phyloP scores from a whole-genome alignment of 2,329 filamentous ascomycete species.

The Epicoccum nigrum region DNA sequence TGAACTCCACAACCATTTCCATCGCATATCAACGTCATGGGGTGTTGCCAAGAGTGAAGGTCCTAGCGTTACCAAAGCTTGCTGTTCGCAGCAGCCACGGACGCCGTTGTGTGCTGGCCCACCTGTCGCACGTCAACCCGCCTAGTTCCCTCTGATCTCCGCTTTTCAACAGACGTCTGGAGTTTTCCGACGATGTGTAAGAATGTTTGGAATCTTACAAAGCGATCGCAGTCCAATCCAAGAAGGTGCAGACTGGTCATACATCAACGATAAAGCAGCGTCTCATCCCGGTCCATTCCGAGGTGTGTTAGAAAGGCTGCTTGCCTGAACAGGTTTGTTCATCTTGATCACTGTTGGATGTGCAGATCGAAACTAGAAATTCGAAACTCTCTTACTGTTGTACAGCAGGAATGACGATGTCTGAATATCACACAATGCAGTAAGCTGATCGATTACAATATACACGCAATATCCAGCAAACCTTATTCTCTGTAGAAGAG shows the following conservation, averaged over 20 bases:
- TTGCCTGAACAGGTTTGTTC: background rate
- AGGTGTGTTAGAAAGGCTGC: background rate
- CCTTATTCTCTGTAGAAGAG: too few relatives aligned
- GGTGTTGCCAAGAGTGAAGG: conserved; percentile 4
- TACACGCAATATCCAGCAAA: too few relatives aligned
- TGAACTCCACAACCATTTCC: background rate
- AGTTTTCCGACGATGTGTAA: conserved; percentile 4
- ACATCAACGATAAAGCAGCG: background rate
- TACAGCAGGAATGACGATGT: too few relatives aligned
- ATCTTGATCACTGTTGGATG: too few relatives aligned
- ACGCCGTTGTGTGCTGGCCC: conserved; percentile 3
- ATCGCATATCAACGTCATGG: background rate
- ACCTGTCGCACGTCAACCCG: conserved; percentile 11
- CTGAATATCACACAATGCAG: too few relatives aligned
- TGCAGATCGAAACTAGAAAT: too few relatives aligned
- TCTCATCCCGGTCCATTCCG: background rate
- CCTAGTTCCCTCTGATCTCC: background rate
- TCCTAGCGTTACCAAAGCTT: conserved; percentile 1
- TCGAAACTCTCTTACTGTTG: too few relatives aligned
- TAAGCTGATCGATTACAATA: too few relatives aligned
- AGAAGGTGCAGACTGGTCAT: background rate
- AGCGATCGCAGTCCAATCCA: conserved; percentile 5
- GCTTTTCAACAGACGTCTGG: background rate
- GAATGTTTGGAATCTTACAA: conserved; percentile 5
- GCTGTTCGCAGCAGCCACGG: conserved; percentile 3